Percentiles rank a stretch among this genome's conserved stretches.
phyloP scores from a whole-genome alignment of 768 basidiomycete genomes.

The Trametopsis cervina region DNA sequence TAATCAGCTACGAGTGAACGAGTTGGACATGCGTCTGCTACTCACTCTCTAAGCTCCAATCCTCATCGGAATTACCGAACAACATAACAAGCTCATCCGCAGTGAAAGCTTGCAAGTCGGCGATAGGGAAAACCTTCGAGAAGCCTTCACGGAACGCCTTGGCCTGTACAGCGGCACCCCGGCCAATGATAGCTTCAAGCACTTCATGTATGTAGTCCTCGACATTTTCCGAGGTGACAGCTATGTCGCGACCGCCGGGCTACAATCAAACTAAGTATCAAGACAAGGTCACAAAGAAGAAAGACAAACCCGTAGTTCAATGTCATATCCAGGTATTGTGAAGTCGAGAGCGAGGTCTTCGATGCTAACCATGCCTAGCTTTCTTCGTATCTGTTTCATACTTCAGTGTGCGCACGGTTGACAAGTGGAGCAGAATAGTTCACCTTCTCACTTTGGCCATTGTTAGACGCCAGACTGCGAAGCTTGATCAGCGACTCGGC shows the following conservation, averaged over 20 bases:
- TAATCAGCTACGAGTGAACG: not conserved
- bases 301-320: slow-evolving; percentile 72
- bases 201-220: slow-evolving; percentile 86
- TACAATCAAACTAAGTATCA: slow-evolving; percentile 29
- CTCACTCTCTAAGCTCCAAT: slow-evolving; percentile 91
- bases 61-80: slow-evolving; percentile 96
- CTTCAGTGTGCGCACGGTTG: not conserved
- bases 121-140: slow-evolving; percentile 92
- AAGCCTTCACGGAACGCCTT: slow-evolving; percentile 93
- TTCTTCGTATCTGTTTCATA: slow-evolving; percentile 18
- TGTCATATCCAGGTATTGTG: slow-evolving; percentile 92
- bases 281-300: no score
- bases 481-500: slow-evolving; percentile 83
- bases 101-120: slow-evolving; percentile 87
- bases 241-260: slow-evolving; percentile 72
- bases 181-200: slow-evolving; percentile 80
- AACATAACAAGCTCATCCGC: slow-evolving; percentile 93
- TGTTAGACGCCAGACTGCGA: slow-evolving; percentile 53
- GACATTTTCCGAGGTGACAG: slow-evolving; percentile 83
- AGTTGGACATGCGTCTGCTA: slow-evolving; percentile 1
- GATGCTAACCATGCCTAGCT: slow-evolving; percentile 47
- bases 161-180: slow-evolving; percentile 71
- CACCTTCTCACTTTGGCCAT: slow-evolving; percentile 48
- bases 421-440: slow-evolving; percentile 1
- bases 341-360: slow-evolving; percentile 94